A percentile compares a stretch with the other conserved stretches of the same genome.
Evolutionary conservation across 306 rosid genomes (phyloP).

Genomic region (Mimosa bimucronata): DNA sequence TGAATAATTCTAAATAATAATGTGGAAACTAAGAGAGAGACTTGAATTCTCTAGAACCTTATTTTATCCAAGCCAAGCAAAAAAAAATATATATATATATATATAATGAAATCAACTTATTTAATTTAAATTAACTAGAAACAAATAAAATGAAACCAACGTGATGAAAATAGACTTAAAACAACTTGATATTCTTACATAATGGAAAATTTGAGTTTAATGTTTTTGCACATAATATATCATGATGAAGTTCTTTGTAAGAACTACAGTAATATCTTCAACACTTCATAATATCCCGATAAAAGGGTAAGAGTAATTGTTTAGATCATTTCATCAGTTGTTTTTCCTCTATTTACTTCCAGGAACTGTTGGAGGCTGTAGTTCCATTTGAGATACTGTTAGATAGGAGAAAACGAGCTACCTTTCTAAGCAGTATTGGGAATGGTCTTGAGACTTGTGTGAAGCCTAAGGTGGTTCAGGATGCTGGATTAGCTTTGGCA

Average conservation of each 20-base stretch:
- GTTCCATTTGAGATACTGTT: slow-evolving; percentile 84
- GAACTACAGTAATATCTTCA: slow-evolving; percentile 25
- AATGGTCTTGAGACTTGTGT: slow-evolving; percentile 48
- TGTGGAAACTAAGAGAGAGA: not conserved
- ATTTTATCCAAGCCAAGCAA: not conserved
- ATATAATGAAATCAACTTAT: not conserved
- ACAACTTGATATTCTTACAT: not conserved
- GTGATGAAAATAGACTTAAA: not conserved
- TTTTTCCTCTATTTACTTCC: slow-evolving; percentile 33
- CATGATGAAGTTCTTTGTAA: slow-evolving; percentile 16
- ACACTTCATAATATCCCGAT: slow-evolving; percentile 17
- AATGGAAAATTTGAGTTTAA: not conserved
- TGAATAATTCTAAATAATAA: not conserved
- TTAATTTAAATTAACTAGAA: not conserved
- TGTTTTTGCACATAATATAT: slow-evolving; percentile 17
- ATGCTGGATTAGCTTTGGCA: slow-evolving; percentile 87
- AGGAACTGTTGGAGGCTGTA: slow-evolving; percentile 96
- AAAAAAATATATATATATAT: too few species aligned
- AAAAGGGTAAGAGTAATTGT: slow-evolving; percentile 34
- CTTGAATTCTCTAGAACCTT: not conserved
- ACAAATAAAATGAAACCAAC: not conserved
- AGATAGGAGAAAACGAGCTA: slow-evolving; percentile 75
- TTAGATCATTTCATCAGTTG: slow-evolving; percentile 8
- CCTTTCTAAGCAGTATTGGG: slow-evolving; percentile 62
- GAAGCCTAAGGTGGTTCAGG: slow-evolving; percentile 81